phyloP scores from a whole-genome alignment of 148 eudicot genomes.

The Amaranthus hypochondriacus region DNA sequence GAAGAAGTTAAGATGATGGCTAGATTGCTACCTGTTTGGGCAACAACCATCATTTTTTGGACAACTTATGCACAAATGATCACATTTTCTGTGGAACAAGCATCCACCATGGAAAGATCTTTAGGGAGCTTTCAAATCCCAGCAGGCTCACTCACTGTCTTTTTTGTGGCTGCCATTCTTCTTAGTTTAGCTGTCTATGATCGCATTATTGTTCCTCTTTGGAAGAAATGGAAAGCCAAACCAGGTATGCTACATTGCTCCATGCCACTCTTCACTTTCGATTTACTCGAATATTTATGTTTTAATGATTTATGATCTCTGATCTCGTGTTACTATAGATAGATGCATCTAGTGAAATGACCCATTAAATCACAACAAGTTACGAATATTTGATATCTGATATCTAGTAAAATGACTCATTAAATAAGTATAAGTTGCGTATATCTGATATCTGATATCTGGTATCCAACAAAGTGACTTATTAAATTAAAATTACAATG shows the following conservation, averaged over 20 bases:
- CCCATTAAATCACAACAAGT: too few relatives aligned
- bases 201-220: constrained; percentile 45
- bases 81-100: constrained; percentile 71
- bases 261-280: too few relatives aligned
- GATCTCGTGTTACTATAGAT: too few relatives aligned
- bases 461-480: too few relatives aligned
- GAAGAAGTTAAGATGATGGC: constrained; percentile 73
- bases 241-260: constrained; percentile 35
- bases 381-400: too few relatives aligned
- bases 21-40: constrained; percentile 61
- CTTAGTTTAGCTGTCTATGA: constrained; percentile 51
- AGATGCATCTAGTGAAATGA: too few relatives aligned
- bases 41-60: constrained; percentile 76
- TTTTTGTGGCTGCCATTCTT: constrained; percentile 55
- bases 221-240: constrained; percentile 49
- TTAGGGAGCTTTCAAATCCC: constrained; percentile 57
- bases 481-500: too few relatives aligned
- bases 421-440: too few relatives aligned
- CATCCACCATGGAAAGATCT: constrained; percentile 54
- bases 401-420: too few relatives aligned
- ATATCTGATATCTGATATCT: too few relatives aligned
- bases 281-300: too few relatives aligned
- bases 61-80: constrained; percentile 76
- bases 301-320: too few relatives aligned
- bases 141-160: constrained; percentile 59